Evolutionary conservation across 1,284 basidiomycete genomes (phyloP).

Genomic region (Waitea zeae): DNA sequence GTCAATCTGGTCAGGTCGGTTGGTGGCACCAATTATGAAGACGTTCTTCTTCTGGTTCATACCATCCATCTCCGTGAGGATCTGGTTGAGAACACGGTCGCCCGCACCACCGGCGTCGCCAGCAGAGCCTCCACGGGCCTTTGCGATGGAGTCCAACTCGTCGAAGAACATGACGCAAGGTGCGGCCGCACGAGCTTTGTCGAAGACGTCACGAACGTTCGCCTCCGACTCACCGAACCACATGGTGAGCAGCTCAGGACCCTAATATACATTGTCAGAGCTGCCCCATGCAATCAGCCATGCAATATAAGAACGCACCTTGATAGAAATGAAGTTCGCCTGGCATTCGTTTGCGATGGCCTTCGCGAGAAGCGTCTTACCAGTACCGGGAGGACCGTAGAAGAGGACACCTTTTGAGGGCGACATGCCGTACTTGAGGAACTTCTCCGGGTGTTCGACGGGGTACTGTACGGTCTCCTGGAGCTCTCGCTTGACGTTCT

Average conservation of each 20-base stretch:
- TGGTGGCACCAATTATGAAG: conserved; percentile 97
- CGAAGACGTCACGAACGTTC: conserved; percentile 98
- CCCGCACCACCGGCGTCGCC: conserved; percentile 92
- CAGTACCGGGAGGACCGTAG: conserved; percentile 93
- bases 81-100: conserved; percentile 95
- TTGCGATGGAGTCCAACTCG: conserved; percentile 97
- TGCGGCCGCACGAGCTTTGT: conserved; percentile 97
- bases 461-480: conserved; percentile 99
- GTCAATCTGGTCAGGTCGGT: conserved; percentile 99
- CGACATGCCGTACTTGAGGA: conserved; percentile 99
- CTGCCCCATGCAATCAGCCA: conserved; percentile 9
- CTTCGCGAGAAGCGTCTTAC: conserved; percentile 91
- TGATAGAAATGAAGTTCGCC: conserved; percentile 96
- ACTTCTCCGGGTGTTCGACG: conserved; percentile 99
- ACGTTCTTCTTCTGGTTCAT: conserved; percentile 99
- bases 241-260: conserved; percentile 95
- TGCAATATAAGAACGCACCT: conserved; percentile 25
- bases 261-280: conserved; percentile 42
- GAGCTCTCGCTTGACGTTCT: conserved; percentile 98
- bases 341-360: conserved; percentile 99
- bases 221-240: conserved; percentile 99
- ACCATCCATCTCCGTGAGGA: conserved; percentile 98
- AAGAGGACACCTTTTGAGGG: conserved; percentile 98
- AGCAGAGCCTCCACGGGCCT: conserved; percentile 71
- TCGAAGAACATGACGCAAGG: conserved; percentile 99